These are phyloP conservation scores for Mariannaea elegans DNA, from an alignment of 2,329 filamentous ascomycete genomes.

Conservation along the genomic window DNA sequence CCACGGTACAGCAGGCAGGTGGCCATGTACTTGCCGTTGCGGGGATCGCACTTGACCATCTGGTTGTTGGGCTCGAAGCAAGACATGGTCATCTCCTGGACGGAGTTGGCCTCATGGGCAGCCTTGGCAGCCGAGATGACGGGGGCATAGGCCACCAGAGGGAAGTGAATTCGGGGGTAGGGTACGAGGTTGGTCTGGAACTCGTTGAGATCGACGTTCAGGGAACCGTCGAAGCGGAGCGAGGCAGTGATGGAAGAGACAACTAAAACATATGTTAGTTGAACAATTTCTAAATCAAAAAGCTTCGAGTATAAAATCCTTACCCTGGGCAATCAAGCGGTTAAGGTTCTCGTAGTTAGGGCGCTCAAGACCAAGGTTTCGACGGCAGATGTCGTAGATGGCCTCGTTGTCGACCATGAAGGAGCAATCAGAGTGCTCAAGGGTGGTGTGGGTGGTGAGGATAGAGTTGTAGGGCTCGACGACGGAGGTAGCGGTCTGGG, in stretches of 20 bases:
- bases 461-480: slow-evolving; percentile 99
- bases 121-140: slow-evolving; percentile 96
- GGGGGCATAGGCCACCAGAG: slow-evolving; percentile 93
- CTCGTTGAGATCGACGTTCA: slow-evolving; percentile 99
- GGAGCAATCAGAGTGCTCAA: slow-evolving; percentile 99
- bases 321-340: slow-evolving; percentile 96
- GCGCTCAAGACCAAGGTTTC: slow-evolving; percentile 95
- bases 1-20: slow-evolving; percentile 98
- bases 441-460: slow-evolving; percentile 97
- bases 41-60: slow-evolving; percentile 99
- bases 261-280: slow-evolving; percentile 62
- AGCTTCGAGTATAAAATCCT: slow-evolving; percentile 16
- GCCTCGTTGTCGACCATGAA: slow-evolving; percentile 99
- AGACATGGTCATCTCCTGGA: slow-evolving; percentile 97
- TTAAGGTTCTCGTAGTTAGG: slow-evolving; percentile 99
- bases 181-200: slow-evolving; percentile 99
- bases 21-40: slow-evolving; percentile 99
- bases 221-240: slow-evolving; percentile 96
- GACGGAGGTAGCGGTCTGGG: slow-evolving; percentile 95
- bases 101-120: slow-evolving; percentile 96
- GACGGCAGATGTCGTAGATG: slow-evolving; percentile 99
- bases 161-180: slow-evolving; percentile 99
- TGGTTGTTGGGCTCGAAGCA: slow-evolving; percentile 99
- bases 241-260: slow-evolving; percentile 98
- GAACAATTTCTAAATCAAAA: neutral